Evolutionary conservation across 441 rosid genomes (phyloP).

Genomic region (Gossypium aridum): DNA sequence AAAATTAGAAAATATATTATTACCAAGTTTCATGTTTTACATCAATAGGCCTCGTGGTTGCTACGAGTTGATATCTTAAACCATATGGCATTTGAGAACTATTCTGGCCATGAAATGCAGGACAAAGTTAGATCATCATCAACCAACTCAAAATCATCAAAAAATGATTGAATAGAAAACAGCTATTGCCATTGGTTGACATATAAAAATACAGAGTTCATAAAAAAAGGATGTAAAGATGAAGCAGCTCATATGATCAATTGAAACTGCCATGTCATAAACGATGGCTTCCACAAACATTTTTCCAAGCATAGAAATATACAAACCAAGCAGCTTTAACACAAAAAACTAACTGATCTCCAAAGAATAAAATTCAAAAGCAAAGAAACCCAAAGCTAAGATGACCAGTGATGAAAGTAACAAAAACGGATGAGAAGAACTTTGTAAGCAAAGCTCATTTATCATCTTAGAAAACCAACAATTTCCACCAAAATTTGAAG

Average conservation of each 20-base stretch:
- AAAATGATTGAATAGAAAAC: background rate
- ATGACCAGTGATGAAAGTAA: background rate
- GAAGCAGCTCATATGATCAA: constrained; percentile 17
- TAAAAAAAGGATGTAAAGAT: constrained; percentile 1
- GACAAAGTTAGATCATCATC: background rate
- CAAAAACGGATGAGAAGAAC: background rate
- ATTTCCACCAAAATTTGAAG: background rate
- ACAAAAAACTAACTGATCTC: background rate
- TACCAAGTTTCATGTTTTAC: constrained; percentile 45
- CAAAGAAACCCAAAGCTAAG: background rate
- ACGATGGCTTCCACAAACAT: background rate
- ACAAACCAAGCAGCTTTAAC: background rate
- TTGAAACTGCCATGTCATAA: background rate
- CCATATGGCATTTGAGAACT: constrained; percentile 1
- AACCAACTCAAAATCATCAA: background rate
- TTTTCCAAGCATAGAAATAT: background rate
- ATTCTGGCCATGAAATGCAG: constrained; percentile 12
- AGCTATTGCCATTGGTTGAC: background rate
- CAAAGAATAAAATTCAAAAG: background rate
- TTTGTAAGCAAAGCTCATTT: background rate
- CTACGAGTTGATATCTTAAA: constrained; percentile 21
- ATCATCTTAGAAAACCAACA: background rate
- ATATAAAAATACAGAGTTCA: background rate
- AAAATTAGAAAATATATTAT: background rate
- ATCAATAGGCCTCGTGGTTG: constrained; percentile 16